phyloP scores from a whole-genome alignment of 108 stramenopile species.

The Licmophora abbreviata region DNA sequence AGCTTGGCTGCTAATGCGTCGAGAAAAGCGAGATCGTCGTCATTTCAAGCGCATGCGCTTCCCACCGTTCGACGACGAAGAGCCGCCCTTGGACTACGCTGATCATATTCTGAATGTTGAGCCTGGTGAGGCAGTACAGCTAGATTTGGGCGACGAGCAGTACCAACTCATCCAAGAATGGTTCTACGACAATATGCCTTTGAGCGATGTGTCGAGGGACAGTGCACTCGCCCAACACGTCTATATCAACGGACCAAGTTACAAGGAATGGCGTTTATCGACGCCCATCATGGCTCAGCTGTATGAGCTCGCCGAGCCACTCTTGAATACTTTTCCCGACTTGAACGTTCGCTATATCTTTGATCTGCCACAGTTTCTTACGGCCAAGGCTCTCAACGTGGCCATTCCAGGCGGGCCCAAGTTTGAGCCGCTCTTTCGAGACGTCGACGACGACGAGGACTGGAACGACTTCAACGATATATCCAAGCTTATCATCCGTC shows the following conservation, averaged over 20 bases:
- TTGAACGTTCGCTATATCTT: constrained; percentile 91
- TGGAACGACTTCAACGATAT: constrained; percentile 99
- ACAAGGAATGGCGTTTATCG: constrained; percentile 89
- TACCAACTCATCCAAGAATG: constrained; percentile 65
- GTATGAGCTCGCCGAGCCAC: constrained; percentile 89
- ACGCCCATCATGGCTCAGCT: constrained; percentile 92
- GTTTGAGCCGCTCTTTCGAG: constrained; percentile 97
- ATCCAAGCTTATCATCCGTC: constrained; percentile 96
- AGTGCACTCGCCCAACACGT: constrained; percentile 60
- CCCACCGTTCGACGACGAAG: constrained; percentile 99
- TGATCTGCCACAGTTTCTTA: constrained; percentile 91
- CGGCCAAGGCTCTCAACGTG: constrained; percentile 96
- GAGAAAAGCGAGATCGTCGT: constrained; percentile 97
- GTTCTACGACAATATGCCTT: constrained; percentile 77
- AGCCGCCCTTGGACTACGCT: constrained; percentile 98
- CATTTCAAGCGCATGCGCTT: constrained; percentile 99
- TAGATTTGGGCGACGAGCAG: constrained; percentile 49
- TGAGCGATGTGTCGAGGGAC: constrained; percentile 29
- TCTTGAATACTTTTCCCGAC: constrained; percentile 86
- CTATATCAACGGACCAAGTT: constrained; percentile 90
- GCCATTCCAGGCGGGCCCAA: constrained; percentile 99
- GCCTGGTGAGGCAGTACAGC: constrained; percentile 65
- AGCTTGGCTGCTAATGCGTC: constrained; percentile 98
- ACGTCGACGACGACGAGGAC: constrained; percentile 96
- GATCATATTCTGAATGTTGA: constrained; percentile 99